These are phyloP conservation scores for Pyricularia grisea DNA, from an alignment of 2,329 filamentous ascomycete species.

Conservation along the genomic window DNA sequence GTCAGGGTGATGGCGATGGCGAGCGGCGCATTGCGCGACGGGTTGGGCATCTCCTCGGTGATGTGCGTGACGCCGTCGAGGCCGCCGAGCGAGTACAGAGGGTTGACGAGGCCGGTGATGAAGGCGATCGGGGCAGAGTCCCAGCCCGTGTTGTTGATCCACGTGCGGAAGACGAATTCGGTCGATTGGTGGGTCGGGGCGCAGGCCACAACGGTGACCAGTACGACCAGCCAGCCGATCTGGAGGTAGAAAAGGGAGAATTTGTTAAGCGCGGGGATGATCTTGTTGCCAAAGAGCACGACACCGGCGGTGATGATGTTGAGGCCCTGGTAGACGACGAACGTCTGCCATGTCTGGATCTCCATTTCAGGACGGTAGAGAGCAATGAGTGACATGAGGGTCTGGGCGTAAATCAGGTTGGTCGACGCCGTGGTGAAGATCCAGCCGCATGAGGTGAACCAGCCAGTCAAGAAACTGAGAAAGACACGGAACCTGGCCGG, in stretches of 20 bases:
- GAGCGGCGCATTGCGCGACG: slow-evolving; percentile 26
- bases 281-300: slow-evolving; percentile 36
- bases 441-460: slow-evolving; percentile 31
- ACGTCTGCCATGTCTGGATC: slow-evolving; percentile 37
- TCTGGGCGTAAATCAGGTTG: slow-evolving; percentile 31
- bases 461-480: slow-evolving; percentile 34
- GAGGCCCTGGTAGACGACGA: slow-evolving; percentile 31
- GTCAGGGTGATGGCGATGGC: slow-evolving; percentile 32
- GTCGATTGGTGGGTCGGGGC: slow-evolving; percentile 32
- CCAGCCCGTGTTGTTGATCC: slow-evolving; percentile 45
- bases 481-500: slow-evolving; percentile 26
- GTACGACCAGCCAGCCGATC: slow-evolving; percentile 34
- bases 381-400: slow-evolving; percentile 30
- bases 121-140: slow-evolving; percentile 37
- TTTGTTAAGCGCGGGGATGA: slow-evolving; percentile 31
- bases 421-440: slow-evolving; percentile 34
- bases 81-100: slow-evolving; percentile 34
- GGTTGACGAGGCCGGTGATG: slow-evolving; percentile 39
- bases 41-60: slow-evolving; percentile 40
- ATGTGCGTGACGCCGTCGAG: slow-evolving; percentile 39
- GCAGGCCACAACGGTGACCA: slow-evolving; percentile 36
- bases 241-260: slow-evolving; percentile 36
- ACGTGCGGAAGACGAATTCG: slow-evolving; percentile 41
- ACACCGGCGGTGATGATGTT: slow-evolving; percentile 32
- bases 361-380: slow-evolving; percentile 27